phyloP scores from a whole-genome alignment of 495 filamentous ascomycete genomes.

The Aspergillus bridgeri region DNA sequence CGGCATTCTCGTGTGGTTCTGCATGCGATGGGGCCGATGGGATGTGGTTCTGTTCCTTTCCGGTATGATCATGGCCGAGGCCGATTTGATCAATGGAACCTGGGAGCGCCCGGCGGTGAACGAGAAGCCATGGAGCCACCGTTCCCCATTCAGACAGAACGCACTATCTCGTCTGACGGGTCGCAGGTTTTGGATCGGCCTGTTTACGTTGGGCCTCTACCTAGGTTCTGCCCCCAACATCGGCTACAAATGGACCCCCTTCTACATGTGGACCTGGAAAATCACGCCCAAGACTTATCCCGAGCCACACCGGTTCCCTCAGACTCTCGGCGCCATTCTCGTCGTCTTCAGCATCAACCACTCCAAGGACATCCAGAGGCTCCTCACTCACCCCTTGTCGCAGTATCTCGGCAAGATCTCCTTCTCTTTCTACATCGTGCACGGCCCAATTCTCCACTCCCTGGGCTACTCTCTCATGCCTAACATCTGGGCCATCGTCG shows the following conservation, averaged over 20 bases:
- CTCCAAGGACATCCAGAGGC: constrained; percentile 45
- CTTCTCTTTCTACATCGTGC: constrained; percentile 62
- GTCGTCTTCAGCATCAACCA: constrained; percentile 56
- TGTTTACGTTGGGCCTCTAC: constrained; percentile 42
- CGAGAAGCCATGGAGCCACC: constrained; percentile 22
- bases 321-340: constrained; percentile 51
- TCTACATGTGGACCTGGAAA: constrained; percentile 41
- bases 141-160: constrained; percentile 25
- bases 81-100: constrained; percentile 48
- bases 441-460: constrained; percentile 54
- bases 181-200: constrained; percentile 52
- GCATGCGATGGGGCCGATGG: constrained; percentile 56
- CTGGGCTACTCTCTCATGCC: constrained; percentile 48
- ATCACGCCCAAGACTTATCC: constrained; percentile 41
- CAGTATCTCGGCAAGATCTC: constrained; percentile 63
- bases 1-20: constrained; percentile 48
- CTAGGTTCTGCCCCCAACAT: constrained; percentile 42
- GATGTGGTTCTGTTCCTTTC: constrained; percentile 57
- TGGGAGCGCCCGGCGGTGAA: constrained; percentile 31
- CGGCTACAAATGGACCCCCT: constrained; percentile 44
- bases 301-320: constrained; percentile 43
- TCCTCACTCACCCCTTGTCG: constrained; percentile 54
- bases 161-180: constrained; percentile 35
- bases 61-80: constrained; percentile 59
- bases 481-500: constrained; percentile 52